These are phyloP conservation scores for Cladosporium oxysporum DNA, from an alignment of 2,329 filamentous ascomycete genomes.

Conservation along the genomic window DNA sequence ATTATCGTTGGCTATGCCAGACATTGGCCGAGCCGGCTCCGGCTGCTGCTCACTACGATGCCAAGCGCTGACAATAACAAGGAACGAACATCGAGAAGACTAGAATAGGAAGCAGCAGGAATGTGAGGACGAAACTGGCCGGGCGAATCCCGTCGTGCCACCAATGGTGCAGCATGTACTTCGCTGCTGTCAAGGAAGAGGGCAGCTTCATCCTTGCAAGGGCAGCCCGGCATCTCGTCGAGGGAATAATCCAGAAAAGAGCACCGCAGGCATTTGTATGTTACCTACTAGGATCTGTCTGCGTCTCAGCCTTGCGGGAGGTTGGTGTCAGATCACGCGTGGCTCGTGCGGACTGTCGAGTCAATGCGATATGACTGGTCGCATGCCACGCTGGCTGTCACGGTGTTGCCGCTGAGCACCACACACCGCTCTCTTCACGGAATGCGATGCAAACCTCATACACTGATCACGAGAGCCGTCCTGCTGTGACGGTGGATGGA, in stretches of 20 bases:
- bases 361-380: slow-evolving; percentile 11
- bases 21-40: slow-evolving; percentile 10
- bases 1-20: not conserved
- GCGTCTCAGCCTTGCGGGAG: slow-evolving; percentile 19
- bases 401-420: not conserved
- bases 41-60: slow-evolving; percentile 6
- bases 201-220: slow-evolving; percentile 3
- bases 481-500: not conserved
- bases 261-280: slow-evolving; percentile 18
- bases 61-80: slow-evolving; percentile 4
- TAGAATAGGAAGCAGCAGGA: slow-evolving; percentile 4
- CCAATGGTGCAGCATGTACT: not conserved
- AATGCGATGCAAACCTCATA: not conserved
- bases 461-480: slow-evolving; percentile 2
- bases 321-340: slow-evolving; percentile 11
- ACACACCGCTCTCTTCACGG: slow-evolving; percentile 15
- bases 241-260: slow-evolving; percentile 17
- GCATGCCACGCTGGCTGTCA: not conserved
- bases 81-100: not conserved
- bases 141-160: not conserved
- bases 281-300: slow-evolving; percentile 1
- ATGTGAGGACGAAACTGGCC: not conserved
- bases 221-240: not conserved
- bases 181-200: slow-evolving; percentile 3
- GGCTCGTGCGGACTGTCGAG: slow-evolving; percentile 7